phyloP scores from a whole-genome alignment of 306 rosid species.

The Rubus idaeus region DNA sequence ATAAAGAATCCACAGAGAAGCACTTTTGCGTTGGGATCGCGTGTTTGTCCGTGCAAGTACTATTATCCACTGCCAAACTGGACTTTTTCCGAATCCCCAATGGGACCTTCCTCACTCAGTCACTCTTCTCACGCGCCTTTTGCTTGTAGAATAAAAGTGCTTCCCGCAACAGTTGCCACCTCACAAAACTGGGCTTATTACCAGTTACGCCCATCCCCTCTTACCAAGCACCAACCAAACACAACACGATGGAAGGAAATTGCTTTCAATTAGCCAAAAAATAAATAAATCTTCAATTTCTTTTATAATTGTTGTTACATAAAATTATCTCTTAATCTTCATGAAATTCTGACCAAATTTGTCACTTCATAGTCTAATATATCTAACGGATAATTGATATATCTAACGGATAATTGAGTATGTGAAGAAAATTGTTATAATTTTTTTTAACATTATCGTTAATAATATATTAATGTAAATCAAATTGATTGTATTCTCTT shows the following conservation, averaged over 20 bases:
- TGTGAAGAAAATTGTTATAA: too few relatives aligned
- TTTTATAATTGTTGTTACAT: too few relatives aligned
- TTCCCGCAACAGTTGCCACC: not conserved
- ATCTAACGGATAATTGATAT: too few relatives aligned
- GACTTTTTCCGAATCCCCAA: not conserved
- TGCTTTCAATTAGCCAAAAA: not conserved
- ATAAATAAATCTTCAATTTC: too few relatives aligned
- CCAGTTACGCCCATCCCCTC: not conserved
- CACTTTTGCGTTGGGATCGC: not conserved
- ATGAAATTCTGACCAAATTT: too few relatives aligned
- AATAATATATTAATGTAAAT: too few relatives aligned
- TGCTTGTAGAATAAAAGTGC: not conserved
- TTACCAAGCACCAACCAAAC: slow-evolving; percentile 2
- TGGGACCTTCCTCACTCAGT: not conserved
- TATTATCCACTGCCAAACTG: not conserved
- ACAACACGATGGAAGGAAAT: not conserved
- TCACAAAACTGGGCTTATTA: not conserved
- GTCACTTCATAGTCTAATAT: too few relatives aligned
- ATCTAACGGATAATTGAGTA: too few relatives aligned
- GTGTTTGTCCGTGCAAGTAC: not conserved
- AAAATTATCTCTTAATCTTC: too few relatives aligned
- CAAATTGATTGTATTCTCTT: too few relatives aligned
- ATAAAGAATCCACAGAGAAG: not conserved
- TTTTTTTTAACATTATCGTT: too few relatives aligned
- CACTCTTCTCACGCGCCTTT: not conserved